Evolutionary conservation across 1,139 yeast genomes (phyloP), one percentile per base, ranked within the genome.

Genomic region (Debaryomycetaceae sp.): DNA sequence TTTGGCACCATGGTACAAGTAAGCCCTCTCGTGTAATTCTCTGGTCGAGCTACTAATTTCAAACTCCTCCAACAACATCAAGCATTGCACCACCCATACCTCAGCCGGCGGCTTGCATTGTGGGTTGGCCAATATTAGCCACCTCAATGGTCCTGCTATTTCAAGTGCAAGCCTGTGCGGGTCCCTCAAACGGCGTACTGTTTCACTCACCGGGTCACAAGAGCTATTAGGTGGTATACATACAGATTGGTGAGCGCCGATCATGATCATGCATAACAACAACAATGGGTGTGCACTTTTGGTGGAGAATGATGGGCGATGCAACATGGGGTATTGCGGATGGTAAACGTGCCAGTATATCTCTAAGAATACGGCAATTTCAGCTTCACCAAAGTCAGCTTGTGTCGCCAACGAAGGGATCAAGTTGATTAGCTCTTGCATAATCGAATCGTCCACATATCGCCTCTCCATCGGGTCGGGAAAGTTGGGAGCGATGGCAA

Each of bases 1-100:
- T 3, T 83, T 77, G 0, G 85, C 71, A 3, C 85, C 89, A 49
- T 81, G 89, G 43, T 83, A 86, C 6, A 83, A 60, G 44, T 75
- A 80, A 0, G 83, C 82, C 28, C 93, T 53, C 45, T 82, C 89
- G 47, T 82, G 89, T 33, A 79, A 51, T 15, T 52, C 51, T 33
- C 83, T 55, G 39, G 64, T 56, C 23, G 77, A 50, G 23, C 46
- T 43, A 5, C 50, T 45, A 36, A 77, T 70, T 46, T 83, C 93
- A 48, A 68, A 78, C 35, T 71, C 64, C 46, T 81, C 88, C 16
- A 81, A 51, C 27, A 81, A 45, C 29, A 78, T 49, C 28, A 81
- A 56, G 31, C 80, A 65, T 47, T 81, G 89, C 25, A 81, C 61
- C 4, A 80, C 72, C 78, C 83, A 80, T 2, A 76, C 61, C 35